Evolutionary conservation across 164 flowering plant species (phyloP), one percentile per base, ranked within the genome.

Genomic region (Kingdonia uniflora): DNA sequence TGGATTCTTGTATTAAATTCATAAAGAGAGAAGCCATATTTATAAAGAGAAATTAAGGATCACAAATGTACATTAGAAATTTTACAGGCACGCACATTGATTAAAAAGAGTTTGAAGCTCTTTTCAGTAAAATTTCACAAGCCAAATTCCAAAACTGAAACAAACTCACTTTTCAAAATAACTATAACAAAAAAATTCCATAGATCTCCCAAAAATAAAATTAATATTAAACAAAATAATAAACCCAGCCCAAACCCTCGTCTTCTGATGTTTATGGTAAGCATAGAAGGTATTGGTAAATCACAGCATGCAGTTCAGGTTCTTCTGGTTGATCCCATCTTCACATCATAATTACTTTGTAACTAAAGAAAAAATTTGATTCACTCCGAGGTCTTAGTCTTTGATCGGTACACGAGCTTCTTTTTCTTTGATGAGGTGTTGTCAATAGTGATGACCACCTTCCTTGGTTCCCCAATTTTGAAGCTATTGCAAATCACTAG

Each of bases 371-470:
- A 39, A 43, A 56, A 24, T 57, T 47, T 15, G 40, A 29, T 17
- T 51, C n/a, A 61, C 35, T 66, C 70, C 6, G 68, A 42, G 40
- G 78, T 54, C 53, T 82, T 84, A 75, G 68, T 77, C 75, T 85
- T 89, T 60, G 58, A 84, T 74, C 97, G 73, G 76, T 85, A 84
- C 23, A 89, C 72, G 12, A 89, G 79, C 70, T 76, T 81, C 92
- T 89, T 89, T 81, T 84, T 89, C 81, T 79, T 89, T n/a, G 92
- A 79, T 52, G 75, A 72, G 49, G 66, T 73, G 73, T 89, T 89
- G 55, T 89, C 87, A 6, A 89, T 58, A 52, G 85, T 79, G 59
- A 89, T 71, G 29, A 89, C 76, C 37, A 86, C 62, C 66, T 84
- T 86, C 19, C 97, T 95, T 2, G 83, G 65, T 42, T 85, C 95